phyloP scores from a whole-genome alignment of 2,329 filamentous ascomycete genomes.

The Neofusicoccum sp. region DNA sequence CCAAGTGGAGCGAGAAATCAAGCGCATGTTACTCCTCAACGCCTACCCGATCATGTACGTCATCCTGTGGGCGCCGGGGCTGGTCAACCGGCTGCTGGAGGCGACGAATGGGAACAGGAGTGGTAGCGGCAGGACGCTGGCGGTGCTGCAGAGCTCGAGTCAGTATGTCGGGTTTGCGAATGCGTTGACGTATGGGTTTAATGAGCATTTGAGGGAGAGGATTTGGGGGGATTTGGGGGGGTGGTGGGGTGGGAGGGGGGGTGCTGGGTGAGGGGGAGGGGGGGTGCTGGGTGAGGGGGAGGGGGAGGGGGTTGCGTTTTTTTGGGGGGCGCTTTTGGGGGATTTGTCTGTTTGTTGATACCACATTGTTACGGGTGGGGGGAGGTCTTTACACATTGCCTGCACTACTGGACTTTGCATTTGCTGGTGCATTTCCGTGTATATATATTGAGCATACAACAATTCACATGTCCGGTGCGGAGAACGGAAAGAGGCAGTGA shows the following conservation, averaged over 20 bases:
- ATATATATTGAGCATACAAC: too few relatives aligned
- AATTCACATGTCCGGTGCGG: too few relatives aligned
- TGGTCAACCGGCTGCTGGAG: slow-evolving; percentile 27
- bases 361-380: too few relatives aligned
- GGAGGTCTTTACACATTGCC: too few relatives aligned
- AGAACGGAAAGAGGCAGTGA: too few relatives aligned
- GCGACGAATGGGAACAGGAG: slow-evolving; percentile 20
- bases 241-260: not conserved
- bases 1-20: slow-evolving; percentile 23
- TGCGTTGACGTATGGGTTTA: slow-evolving; percentile 25
- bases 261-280: too few relatives aligned
- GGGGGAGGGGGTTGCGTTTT: too few relatives aligned
- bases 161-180: slow-evolving; percentile 28
- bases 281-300: too few relatives aligned
- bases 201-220: slow-evolving; percentile 21
- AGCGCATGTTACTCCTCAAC: slow-evolving; percentile 32
- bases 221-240: slow-evolving; percentile 3
- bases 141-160: slow-evolving; percentile 24
- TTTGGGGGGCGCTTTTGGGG: too few relatives aligned
- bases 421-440: too few relatives aligned
- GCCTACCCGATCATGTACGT: slow-evolving; percentile 35
- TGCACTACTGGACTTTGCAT: too few relatives aligned
- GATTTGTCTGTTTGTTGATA: too few relatives aligned
- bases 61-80: slow-evolving; percentile 34
- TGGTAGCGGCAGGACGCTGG: not conserved